Base-by-base conservation (phyloP, 2,329 filamentous ascomycete species). In the Ustilaginoidea virens region DNA sequence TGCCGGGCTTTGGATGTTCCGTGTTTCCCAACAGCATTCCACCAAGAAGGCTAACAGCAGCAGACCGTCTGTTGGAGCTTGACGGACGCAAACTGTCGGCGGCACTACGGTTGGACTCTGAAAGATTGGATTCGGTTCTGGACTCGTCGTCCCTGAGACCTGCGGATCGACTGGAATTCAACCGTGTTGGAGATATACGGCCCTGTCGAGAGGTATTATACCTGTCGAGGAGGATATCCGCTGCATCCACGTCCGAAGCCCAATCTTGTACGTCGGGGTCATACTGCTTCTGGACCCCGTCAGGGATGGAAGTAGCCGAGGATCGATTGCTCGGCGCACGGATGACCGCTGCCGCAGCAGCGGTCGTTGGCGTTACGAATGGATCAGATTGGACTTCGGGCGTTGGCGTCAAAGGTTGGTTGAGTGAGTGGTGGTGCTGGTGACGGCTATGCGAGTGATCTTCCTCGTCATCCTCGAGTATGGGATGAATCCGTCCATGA, bases 391-490 rank as follows among this genome's bases (percentile, higher is more conserved):
- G 48, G 23, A 37, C 44, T 17, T 45, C 54, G 6, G 46, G 59
- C 11, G 47, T 55, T 12, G 46, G 52, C 31, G 49, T 59, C 11
- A 30, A 20, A 3, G 36, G 34, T 13, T 32, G 29, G 8, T 18
- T 10, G n/a, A 10, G 20, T 10, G 27, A 20, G 7, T 23, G 30
- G 7, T 7, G 17, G 13, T 16, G 19, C 4, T 38, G 36, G 15
- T 48, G 40, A 13, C 48, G 41, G n/a, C n/a, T n/a, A n/a, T n/a
- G n/a, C n/a, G n/a, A n/a, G 1, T 48, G 45, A 5, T 60, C 62
- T 18, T 70, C 66, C 37, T 72, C 67, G 22, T 69, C 67, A 7
- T 64, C 66, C 36, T 73, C 68, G 37, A 67, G 60, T 34, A 73
- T 73, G 1, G 68, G 68, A 36, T 70, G 64, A 36, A 73, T 72